Conservation (phyloP, 148 eudicot species). For the Fagopyrum homotropicum region DNA sequence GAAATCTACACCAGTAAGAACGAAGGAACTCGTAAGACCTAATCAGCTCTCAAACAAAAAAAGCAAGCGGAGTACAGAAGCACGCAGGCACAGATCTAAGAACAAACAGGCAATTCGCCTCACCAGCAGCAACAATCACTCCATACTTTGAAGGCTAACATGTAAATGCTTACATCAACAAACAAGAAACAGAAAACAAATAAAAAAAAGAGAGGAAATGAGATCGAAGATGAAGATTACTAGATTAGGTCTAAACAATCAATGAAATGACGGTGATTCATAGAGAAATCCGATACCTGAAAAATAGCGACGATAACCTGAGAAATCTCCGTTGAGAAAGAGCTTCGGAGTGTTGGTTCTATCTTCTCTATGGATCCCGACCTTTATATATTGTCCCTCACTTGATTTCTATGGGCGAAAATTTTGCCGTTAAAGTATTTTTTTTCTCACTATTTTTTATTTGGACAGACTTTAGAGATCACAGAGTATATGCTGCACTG, state of each 20-base stretch:
- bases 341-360: not conserved
- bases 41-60: not conserved
- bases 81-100: not conserved
- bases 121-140: slow-evolving; percentile 1
- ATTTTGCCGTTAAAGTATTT: no score
- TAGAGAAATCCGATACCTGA: not conserved
- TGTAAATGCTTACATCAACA: not conserved
- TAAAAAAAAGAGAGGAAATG: not conserved
- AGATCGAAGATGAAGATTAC: not conserved
- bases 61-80: not conserved
- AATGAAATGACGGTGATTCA: not conserved
- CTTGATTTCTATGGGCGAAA: no score
- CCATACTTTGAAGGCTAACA: not conserved
- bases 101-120: not conserved
- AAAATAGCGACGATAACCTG: not conserved
- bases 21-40: not conserved
- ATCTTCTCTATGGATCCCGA: not conserved
- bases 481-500: not conserved
- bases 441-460: no score
- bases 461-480: no score
- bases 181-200: not conserved
- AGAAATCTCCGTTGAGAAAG: not conserved
- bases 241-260: not conserved
- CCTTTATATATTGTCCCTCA: not conserved
- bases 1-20: not conserved